Percentiles rank a stretch among this genome's conserved stretches.
phyloP scores from a whole-genome alignment of 441 rosid genomes.

The Capsella rubella region DNA sequence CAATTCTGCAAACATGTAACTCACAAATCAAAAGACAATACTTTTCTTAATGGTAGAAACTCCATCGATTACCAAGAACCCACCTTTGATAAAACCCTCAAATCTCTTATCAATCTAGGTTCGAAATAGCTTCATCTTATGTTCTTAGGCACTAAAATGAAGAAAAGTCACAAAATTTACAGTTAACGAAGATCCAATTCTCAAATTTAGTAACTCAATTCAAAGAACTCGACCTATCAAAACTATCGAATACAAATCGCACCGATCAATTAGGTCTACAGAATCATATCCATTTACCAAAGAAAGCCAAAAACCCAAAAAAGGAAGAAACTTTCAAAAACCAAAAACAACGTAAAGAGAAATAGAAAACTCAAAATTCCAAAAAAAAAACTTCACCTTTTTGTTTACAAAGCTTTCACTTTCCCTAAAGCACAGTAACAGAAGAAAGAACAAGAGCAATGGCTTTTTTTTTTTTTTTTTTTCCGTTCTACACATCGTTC shows the following conservation, averaged over 20 bases:
- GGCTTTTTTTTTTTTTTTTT: background rate
- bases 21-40: slow-evolving; percentile 8
- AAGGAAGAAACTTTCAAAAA: background rate
- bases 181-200: background rate
- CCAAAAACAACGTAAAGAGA: background rate
- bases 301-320: background rate
- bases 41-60: background rate
- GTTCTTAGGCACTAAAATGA: background rate
- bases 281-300: background rate
- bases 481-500: background rate
- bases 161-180: slow-evolving; percentile 20
- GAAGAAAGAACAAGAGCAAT: slow-evolving; percentile 8
- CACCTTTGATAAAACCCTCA: background rate
- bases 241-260: background rate
- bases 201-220: slow-evolving; percentile 16
- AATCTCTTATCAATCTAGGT: slow-evolving; percentile 5
- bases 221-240: background rate
- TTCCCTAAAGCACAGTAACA: slow-evolving; percentile 13
- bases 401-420: slow-evolving; percentile 24
- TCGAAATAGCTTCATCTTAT: background rate
- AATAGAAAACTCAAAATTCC: slow-evolving; percentile 17
- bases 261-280: slow-evolving; percentile 32
- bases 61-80: background rate
- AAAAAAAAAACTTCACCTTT: slow-evolving; percentile 34
- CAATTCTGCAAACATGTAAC: slow-evolving; percentile 15